Conservation (phyloP, 2,329 filamentous ascomycete genomes). For the Pseudogymnoascus sp. region DNA sequence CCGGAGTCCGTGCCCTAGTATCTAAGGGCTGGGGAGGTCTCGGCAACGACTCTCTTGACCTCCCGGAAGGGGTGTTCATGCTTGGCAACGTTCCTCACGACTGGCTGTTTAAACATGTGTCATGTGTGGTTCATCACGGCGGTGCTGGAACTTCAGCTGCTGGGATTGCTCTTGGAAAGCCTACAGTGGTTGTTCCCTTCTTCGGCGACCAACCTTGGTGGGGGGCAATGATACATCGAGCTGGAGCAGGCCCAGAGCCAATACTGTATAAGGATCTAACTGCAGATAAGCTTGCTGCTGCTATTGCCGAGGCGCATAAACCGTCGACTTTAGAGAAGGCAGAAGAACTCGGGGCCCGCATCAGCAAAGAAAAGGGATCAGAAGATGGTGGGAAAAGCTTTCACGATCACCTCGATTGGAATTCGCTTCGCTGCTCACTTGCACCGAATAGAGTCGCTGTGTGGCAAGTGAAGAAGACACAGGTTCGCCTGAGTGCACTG, state of each 20-base stretch:
- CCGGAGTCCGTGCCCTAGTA: slow-evolving; percentile 62
- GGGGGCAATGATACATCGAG: slow-evolving; percentile 65
- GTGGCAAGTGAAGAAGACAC: slow-evolving; percentile 63
- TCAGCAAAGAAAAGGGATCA: slow-evolving; percentile 56
- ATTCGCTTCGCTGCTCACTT: slow-evolving; percentile 60
- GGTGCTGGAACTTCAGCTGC: slow-evolving; percentile 70
- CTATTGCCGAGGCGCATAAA: slow-evolving; percentile 52
- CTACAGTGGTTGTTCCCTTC: slow-evolving; percentile 70
- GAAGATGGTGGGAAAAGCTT: slow-evolving; percentile 59
- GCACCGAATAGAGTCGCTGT: slow-evolving; percentile 60
- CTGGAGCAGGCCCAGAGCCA: slow-evolving; percentile 63
- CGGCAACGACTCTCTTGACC: slow-evolving; percentile 41
- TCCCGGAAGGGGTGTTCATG: slow-evolving; percentile 59
- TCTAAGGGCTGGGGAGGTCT: slow-evolving; percentile 70
- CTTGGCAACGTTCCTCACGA: slow-evolving; percentile 68
- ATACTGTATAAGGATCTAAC: slow-evolving; percentile 62
- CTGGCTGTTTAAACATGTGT: slow-evolving; percentile 63
- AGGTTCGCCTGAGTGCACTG: slow-evolving; percentile 60
- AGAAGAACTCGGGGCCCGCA: slow-evolving; percentile 44
- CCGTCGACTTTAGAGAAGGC: slow-evolving; percentile 50
- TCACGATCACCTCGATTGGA: slow-evolving; percentile 58
- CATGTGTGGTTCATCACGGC: slow-evolving; percentile 65
- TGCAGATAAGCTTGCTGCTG: slow-evolving; percentile 53
- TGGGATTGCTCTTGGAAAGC: slow-evolving; percentile 60
- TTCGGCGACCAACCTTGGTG: slow-evolving; percentile 78